These are phyloP conservation scores for Dendrobium huoshanense DNA, from an alignment of 106 monocot genomes.

Conservation along the genomic window DNA sequence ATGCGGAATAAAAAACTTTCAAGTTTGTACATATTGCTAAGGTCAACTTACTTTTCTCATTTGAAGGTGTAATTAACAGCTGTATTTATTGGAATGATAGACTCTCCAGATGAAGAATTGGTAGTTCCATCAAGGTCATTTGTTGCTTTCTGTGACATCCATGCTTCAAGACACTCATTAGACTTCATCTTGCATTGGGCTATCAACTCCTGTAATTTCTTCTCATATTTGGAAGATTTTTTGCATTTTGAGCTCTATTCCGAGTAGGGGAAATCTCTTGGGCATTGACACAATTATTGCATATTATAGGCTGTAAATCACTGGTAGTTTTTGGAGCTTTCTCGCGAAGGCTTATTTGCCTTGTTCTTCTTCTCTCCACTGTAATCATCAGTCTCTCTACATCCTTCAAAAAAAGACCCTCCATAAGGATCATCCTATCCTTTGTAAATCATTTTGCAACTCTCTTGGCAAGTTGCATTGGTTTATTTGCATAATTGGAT, in stretches of 20 bases:
- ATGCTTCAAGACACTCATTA: conserved; percentile 74
- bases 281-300: conserved; percentile 49
- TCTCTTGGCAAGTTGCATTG: conserved; percentile 68
- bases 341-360: neutral
- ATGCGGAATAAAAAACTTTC: too few species aligned
- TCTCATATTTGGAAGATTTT: conserved; percentile 55
- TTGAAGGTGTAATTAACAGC: too few species aligned
- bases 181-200: conserved; percentile 52
- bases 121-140: conserved; percentile 52
- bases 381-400: conserved; percentile 62
- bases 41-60: too few species aligned
- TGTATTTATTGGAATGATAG: too few species aligned
- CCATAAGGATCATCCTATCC: conserved; percentile 52
- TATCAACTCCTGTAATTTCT: conserved; percentile 54
- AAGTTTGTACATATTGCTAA: too few species aligned
- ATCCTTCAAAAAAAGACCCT: conserved; percentile 70
- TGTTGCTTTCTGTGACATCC: conserved; percentile 54
- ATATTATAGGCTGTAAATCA: conserved; percentile 27
- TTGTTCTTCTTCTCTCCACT: conserved; percentile 48
- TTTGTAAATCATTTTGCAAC: conserved; percentile 90
- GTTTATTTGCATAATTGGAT: conserved; percentile 66
- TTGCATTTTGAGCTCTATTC: conserved; percentile 30
- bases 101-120: too few species aligned
- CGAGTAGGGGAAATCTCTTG: conserved; percentile 40
- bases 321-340: too few species aligned